Conservation (phyloP, 2,329 filamentous ascomycete genomes). For the Aspergillus sojae region DNA sequence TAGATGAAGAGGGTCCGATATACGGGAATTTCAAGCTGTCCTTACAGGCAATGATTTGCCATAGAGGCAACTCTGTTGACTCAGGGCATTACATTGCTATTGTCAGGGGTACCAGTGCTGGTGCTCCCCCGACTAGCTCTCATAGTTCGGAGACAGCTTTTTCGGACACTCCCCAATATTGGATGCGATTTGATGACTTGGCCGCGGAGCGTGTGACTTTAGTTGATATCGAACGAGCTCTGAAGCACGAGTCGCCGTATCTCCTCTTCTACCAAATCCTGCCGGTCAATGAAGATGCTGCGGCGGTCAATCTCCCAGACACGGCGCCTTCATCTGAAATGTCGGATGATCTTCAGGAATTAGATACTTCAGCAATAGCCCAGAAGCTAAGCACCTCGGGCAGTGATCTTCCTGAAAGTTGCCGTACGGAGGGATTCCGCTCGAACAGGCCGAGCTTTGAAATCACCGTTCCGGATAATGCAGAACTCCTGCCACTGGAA, state of each 20-base stretch:
- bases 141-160: slow-evolving; percentile 29
- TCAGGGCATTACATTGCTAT: slow-evolving; percentile 92
- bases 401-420: slow-evolving; percentile 22
- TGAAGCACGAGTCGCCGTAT: slow-evolving; percentile 89
- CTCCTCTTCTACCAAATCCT: slow-evolving; percentile 94
- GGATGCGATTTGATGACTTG: slow-evolving; percentile 95
- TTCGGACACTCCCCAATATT: slow-evolving; percentile 71
- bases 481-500: slow-evolving; percentile 19
- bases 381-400: slow-evolving; percentile 22
- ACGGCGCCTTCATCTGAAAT: slow-evolving; percentile 32
- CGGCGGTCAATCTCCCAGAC: slow-evolving; percentile 38
- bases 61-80: slow-evolving; percentile 80
- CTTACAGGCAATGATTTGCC: slow-evolving; percentile 88
- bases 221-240: slow-evolving; percentile 75
- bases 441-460: slow-evolving; percentile 43
- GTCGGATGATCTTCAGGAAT: slow-evolving; percentile 28
- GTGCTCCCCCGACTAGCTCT: slow-evolving; percentile 29
- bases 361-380: slow-evolving; percentile 22
- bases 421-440: slow-evolving; percentile 23
- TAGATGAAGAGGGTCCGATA: slow-evolving; percentile 66
- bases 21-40: slow-evolving; percentile 92
- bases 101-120: slow-evolving; percentile 68
- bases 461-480: slow-evolving; percentile 33
- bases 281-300: slow-evolving; percentile 72
- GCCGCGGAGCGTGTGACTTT: slow-evolving; percentile 69